These are phyloP conservation scores for Plasmodium chabaudi DNA, from an alignment of 169 alveolate species.

Conservation along the genomic window DNA sequence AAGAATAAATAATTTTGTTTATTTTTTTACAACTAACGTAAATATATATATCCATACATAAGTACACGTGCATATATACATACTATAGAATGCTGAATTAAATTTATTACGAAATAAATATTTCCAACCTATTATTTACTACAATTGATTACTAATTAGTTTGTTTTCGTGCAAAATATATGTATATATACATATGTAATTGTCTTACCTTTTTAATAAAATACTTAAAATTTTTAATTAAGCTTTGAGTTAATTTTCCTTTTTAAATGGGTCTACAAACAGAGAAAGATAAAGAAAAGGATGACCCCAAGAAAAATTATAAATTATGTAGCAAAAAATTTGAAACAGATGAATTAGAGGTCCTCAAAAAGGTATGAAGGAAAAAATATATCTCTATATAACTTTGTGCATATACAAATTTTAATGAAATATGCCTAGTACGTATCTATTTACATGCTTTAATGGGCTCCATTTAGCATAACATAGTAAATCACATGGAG, in stretches of 20 bases:
- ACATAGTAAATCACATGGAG: not conserved
- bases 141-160: not conserved
- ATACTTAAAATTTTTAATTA: not conserved
- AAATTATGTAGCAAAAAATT: constrained; percentile 69
- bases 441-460: too few relatives aligned
- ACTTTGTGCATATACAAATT: too few relatives aligned
- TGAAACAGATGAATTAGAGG: constrained; percentile 74
- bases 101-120: constrained; percentile 17
- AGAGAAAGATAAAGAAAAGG: constrained; percentile 67
- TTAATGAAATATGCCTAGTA: too few relatives aligned
- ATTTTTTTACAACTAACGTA: not conserved
- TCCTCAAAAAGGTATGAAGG: constrained; percentile 40
- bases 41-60: not conserved
- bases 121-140: not conserved
- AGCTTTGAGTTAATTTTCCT: not conserved
- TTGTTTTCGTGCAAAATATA: constrained; percentile 11
- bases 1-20: not conserved
- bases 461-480: too few relatives aligned
- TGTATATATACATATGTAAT: constrained; percentile 4
- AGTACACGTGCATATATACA: not conserved
- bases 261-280: constrained; percentile 73
- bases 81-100: constrained; percentile 10
- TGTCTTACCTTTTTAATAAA: not conserved
- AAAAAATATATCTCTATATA: too few relatives aligned
- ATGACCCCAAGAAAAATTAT: constrained; percentile 43